phyloP scores from a whole-genome alignment of 106 monocot species.

The Triglochin maritima region DNA sequence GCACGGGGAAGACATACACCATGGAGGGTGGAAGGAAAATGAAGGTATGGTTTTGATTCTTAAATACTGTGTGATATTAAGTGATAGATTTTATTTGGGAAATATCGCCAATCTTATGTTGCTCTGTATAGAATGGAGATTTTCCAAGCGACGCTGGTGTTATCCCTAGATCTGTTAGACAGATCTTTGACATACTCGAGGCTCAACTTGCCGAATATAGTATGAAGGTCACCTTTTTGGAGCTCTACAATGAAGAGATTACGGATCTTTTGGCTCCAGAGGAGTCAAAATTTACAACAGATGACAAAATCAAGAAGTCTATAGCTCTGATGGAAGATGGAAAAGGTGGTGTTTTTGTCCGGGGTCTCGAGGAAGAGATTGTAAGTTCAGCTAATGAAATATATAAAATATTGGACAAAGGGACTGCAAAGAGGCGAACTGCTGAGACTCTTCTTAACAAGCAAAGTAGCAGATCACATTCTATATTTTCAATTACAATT shows the following conservation, averaged over 20 bases:
- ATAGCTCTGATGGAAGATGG: conserved; percentile 96
- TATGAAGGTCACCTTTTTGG: conserved; percentile 96
- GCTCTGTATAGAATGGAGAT: conserved; percentile 59
- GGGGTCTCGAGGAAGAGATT: conserved; percentile 86
- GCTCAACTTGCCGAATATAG: conserved; percentile 79
- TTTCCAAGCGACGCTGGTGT: conserved; percentile 91
- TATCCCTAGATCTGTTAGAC: conserved; percentile 78
- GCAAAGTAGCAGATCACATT: conserved; percentile 89
- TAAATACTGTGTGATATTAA: too few species aligned
- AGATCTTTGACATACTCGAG: conserved; percentile 81
- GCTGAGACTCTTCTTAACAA: conserved; percentile 89
- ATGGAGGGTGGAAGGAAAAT: conserved; percentile 96
- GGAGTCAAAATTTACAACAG: conserved; percentile 53
- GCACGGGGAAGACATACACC: conserved; percentile 93
- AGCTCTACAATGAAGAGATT: conserved; percentile 96
- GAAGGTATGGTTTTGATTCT: conserved; percentile 31
- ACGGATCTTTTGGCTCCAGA: conserved; percentile 85
- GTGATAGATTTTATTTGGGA: neutral
- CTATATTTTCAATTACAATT: conserved; percentile 87
- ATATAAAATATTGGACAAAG: conserved; percentile 79
- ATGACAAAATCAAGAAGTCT: conserved; percentile 74
- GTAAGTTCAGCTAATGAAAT: conserved; percentile 69
- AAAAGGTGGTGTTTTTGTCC: conserved; percentile 76
- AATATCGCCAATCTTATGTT: neutral
- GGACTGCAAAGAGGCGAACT: conserved; percentile 63